These are phyloP conservation scores for Populus davidiana DNA, from an alignment of 345 rosid species.

Conservation along the genomic window DNA sequence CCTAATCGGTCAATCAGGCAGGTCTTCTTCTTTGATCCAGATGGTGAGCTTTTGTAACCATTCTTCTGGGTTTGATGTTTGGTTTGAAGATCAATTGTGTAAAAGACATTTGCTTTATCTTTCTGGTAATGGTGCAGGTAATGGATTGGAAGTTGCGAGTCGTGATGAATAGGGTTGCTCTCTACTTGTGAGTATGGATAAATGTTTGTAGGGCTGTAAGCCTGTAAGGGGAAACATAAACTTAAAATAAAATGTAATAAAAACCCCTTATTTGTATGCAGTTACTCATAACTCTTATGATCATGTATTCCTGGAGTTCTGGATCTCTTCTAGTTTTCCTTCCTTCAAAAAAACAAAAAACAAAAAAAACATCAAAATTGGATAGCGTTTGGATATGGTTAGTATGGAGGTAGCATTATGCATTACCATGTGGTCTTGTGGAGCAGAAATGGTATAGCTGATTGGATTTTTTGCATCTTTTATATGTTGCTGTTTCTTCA, in stretches of 20 bases:
- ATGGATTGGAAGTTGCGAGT: constrained; percentile 87
- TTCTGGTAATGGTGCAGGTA: constrained; percentile 46
- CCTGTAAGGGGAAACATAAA: background rate
- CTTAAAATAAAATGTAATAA: background rate
- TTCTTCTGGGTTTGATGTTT: background rate
- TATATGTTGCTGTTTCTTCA: background rate
- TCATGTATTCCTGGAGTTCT: background rate
- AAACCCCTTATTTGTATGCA: background rate
- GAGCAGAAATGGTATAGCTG: background rate
- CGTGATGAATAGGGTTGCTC: constrained; percentile 22
- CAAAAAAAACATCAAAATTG: too few relatives aligned
- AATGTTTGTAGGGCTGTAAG: background rate
- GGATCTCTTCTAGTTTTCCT: background rate
- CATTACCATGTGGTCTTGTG: background rate
- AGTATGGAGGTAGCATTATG: background rate
- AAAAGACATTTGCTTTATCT: background rate
- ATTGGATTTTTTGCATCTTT: background rate
- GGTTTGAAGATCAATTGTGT: background rate
- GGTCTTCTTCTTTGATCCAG: constrained; percentile 94
- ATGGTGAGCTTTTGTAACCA: constrained; percentile 46
- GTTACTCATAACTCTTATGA: background rate
- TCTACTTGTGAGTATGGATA: background rate
- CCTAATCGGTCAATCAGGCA: constrained; percentile 73
- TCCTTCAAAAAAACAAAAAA: background rate
- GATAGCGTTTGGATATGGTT: background rate